Evolutionary conservation across 768 basidiomycete genomes (phyloP).

Genomic region (Hygrocybe punicea): DNA sequence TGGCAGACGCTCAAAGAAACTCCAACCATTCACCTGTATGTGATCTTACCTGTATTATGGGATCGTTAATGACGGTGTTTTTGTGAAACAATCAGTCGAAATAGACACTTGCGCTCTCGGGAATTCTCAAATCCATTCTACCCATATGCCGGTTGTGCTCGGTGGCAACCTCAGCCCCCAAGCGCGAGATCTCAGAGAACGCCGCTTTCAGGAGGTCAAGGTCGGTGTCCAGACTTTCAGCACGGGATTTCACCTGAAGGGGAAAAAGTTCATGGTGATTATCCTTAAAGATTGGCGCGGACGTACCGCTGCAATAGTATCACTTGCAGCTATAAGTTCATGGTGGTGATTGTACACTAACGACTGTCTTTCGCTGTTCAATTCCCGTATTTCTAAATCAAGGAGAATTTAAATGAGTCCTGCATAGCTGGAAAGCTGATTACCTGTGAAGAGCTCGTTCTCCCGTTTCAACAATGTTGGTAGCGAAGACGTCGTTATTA

Average conservation of each 20-base stretch:
- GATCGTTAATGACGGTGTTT: too few species aligned
- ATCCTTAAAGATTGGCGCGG: not conserved
- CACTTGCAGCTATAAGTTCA: constrained; percentile 89
- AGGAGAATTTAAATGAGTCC: not conserved
- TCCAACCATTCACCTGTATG: too few species aligned
- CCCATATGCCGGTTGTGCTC: constrained; percentile 29
- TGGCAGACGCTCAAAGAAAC: too few species aligned
- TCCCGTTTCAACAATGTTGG: constrained; percentile 71
- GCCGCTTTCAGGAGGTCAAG: constrained; percentile 76
- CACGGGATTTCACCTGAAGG: constrained; percentile 80
- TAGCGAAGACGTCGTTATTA: constrained; percentile 78
- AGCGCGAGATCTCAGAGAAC: constrained; percentile 82
- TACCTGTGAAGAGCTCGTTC: constrained; percentile 76
- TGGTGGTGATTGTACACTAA: constrained; percentile 95
- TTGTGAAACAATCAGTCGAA: too few species aligned
- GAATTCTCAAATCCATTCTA: too few species aligned
- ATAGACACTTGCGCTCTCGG: too few species aligned
- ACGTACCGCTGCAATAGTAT: constrained; percentile 81
- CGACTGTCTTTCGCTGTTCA: constrained; percentile 86
- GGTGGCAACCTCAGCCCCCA: constrained; percentile 62
- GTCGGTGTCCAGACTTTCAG: constrained; percentile 81
- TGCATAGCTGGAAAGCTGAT: constrained; percentile 3
- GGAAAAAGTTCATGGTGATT: not conserved
- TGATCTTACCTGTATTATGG: too few species aligned
- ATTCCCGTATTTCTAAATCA: constrained; percentile 72